Evolutionary conservation across 1,284 basidiomycete genomes (phyloP).

Genomic region (Meripilus lineatus): DNA sequence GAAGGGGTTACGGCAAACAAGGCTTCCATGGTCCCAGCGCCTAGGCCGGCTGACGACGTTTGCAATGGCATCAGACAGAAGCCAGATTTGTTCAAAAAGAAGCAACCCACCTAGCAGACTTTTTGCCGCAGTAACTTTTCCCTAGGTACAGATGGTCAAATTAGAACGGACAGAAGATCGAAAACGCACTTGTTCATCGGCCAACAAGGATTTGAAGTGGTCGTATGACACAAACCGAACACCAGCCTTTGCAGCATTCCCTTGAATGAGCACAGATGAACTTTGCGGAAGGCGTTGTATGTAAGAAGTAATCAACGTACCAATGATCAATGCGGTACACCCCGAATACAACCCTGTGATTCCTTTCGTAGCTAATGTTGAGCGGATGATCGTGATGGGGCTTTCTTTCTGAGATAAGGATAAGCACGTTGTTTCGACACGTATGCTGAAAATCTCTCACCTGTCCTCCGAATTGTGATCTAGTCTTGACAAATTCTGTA

Average conservation of each 20-base stretch:
- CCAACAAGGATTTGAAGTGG: constrained; percentile 82
- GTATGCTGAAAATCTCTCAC: constrained; percentile 28
- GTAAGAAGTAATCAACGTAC: constrained; percentile 28
- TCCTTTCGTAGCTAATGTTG: constrained; percentile 72
- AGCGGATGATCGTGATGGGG: constrained; percentile 63
- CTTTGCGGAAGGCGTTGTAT: background rate
- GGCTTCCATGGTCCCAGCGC: constrained; percentile 94
- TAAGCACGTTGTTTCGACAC: background rate
- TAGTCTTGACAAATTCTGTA: constrained; percentile 89
- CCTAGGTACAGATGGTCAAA: constrained; percentile 41
- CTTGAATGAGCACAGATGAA: constrained; percentile 10
- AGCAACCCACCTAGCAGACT: constrained; percentile 72
- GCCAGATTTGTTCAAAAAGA: constrained; percentile 1
- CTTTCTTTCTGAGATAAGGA: constrained; percentile 52
- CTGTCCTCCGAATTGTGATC: constrained; percentile 77
- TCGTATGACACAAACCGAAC: constrained; percentile 96
- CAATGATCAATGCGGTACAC: constrained; percentile 83
- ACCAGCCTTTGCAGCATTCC: constrained; percentile 85
- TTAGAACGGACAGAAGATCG: background rate
- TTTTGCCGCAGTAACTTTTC: constrained; percentile 81
- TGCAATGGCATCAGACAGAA: constrained; percentile 5
- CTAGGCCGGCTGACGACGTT: constrained; percentile 76
- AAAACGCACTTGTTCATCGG: constrained; percentile 69
- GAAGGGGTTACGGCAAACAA: constrained; percentile 95
- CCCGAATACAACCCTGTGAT: constrained; percentile 81